These are phyloP conservation scores for Xylariaceae sp. DNA, from an alignment of 2,329 filamentous ascomycete genomes.

Conservation along the genomic window DNA sequence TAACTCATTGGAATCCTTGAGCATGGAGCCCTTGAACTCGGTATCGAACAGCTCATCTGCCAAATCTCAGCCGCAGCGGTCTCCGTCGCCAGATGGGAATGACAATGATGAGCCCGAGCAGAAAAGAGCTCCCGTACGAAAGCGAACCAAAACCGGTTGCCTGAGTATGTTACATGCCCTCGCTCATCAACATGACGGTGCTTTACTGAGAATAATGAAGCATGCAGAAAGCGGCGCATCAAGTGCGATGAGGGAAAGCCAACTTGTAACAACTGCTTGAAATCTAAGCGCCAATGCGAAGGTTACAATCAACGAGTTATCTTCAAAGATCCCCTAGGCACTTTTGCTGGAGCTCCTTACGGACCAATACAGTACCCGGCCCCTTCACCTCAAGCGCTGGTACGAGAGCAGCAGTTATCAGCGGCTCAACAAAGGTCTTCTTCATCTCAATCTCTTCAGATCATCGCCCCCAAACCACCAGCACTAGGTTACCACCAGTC, in stretches of 20 bases:
- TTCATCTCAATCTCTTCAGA: conserved; percentile 37
- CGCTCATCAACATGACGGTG: not conserved
- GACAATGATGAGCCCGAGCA: conserved; percentile 39
- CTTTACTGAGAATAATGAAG: conserved; percentile 39
- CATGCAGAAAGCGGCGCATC: conserved; percentile 89
- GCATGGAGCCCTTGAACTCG: conserved; percentile 30
- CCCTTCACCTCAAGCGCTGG: conserved; percentile 41
- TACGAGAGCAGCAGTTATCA: conserved; percentile 41
- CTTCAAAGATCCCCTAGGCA: conserved; percentile 68
- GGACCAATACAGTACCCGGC: conserved; percentile 42
- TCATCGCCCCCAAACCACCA: conserved; percentile 50
- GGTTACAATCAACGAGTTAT: conserved; percentile 77
- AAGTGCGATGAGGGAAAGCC: conserved; percentile 92
- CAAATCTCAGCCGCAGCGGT: conserved; percentile 30
- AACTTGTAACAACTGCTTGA: conserved; percentile 77
- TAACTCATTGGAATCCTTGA: conserved; percentile 6
- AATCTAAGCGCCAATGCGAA: conserved; percentile 77
- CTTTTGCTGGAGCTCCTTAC: conserved; percentile 46
- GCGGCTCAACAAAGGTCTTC: conserved; percentile 37
- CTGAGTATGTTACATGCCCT: conserved; percentile 57
- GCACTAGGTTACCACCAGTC: conserved; percentile 33
- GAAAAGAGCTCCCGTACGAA: conserved; percentile 50
- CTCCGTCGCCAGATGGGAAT: conserved; percentile 31
- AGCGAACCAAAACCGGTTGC: conserved; percentile 87
- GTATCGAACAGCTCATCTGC: conserved; percentile 22